Percentiles rank a stretch among this genome's conserved stretches.
These are phyloP conservation scores for Castanea sativa DNA, from an alignment of 306 rosid genomes.

Conservation along the genomic window DNA sequence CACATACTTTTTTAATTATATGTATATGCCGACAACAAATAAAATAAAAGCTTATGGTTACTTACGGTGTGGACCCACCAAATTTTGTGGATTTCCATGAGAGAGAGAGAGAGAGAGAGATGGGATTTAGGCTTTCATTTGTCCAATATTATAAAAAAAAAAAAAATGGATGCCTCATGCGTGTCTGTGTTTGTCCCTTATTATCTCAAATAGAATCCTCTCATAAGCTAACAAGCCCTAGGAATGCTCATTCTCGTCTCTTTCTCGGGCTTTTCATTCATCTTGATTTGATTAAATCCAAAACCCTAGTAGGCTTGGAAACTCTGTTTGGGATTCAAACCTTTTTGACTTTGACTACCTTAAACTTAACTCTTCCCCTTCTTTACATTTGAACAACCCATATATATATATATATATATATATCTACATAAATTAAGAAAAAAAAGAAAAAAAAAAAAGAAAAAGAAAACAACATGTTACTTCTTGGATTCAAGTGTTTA, in stretches of 20 bases:
- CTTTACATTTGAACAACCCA: slow-evolving; percentile 1
- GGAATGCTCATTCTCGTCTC: slow-evolving; percentile 69
- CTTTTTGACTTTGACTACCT: slow-evolving; percentile 68
- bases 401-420: background rate
- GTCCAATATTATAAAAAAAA: slow-evolving; percentile 18
- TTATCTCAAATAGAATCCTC: slow-evolving; percentile 55
- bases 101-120: slow-evolving; percentile 17
- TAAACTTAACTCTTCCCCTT: background rate
- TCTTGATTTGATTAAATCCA: slow-evolving; percentile 37
- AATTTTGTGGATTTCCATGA: background rate
- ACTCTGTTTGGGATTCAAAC: slow-evolving; percentile 65
- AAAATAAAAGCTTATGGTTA: background rate
- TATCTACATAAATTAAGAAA: background rate
- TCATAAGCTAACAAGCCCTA: slow-evolving; percentile 49
- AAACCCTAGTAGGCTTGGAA: slow-evolving; percentile 41
- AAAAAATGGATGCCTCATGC: slow-evolving; percentile 46
- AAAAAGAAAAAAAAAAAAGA: background rate
- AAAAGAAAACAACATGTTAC: too few relatives aligned
- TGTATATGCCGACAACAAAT: background rate
- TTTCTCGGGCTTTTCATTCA: slow-evolving; percentile 29
- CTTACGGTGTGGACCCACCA: background rate
- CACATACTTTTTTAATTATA: background rate
- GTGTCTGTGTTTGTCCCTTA: slow-evolving; percentile 40
- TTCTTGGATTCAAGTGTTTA: too few relatives aligned
- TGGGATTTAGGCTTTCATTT: slow-evolving; percentile 27